phyloP scores from a whole-genome alignment of 2,329 filamentous ascomycete species.

The Neofusicoccum cordaticola region DNA sequence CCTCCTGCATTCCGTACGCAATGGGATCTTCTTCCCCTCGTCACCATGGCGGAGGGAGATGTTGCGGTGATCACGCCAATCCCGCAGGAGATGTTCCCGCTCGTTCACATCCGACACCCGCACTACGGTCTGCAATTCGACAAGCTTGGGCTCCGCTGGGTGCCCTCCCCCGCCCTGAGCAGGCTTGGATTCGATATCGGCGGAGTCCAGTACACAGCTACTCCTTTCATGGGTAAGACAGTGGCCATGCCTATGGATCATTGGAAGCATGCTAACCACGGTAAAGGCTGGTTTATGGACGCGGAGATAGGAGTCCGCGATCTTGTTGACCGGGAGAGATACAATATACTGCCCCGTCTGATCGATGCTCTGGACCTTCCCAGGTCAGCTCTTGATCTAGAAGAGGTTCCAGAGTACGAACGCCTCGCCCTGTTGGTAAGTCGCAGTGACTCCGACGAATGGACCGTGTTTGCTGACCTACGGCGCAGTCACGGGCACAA shows the following conservation, averaged over 20 bases:
- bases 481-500: constrained; percentile 23
- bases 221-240: constrained; percentile 24
- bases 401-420: constrained; percentile 27
- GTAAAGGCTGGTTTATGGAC: constrained; percentile 30
- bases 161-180: constrained; percentile 26
- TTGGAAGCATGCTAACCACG: background rate
- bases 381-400: constrained; percentile 16
- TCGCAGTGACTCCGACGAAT: background rate
- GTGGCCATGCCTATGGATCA: no score
- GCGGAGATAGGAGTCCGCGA: constrained; percentile 31
- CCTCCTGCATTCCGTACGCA: constrained; percentile 23
- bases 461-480: background rate
- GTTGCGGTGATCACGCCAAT: constrained; percentile 24
- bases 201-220: constrained; percentile 27
- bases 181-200: constrained; percentile 30
- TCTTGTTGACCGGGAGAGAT: constrained; percentile 27
- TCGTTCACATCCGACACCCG: constrained; percentile 26
- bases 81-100: constrained; percentile 18
- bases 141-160: constrained; percentile 28
- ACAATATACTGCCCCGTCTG: constrained; percentile 26
- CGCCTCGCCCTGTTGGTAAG: constrained; percentile 18
- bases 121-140: constrained; percentile 23
- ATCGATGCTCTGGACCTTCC: constrained; percentile 21
- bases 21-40: constrained; percentile 29
- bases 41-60: constrained; percentile 28